Percentiles rank a stretch among this genome's conserved stretches.
These are phyloP conservation scores for Ganoderma resinaceum DNA, from an alignment of 1,284 basidiomycete genomes.

Conservation along the genomic window DNA sequence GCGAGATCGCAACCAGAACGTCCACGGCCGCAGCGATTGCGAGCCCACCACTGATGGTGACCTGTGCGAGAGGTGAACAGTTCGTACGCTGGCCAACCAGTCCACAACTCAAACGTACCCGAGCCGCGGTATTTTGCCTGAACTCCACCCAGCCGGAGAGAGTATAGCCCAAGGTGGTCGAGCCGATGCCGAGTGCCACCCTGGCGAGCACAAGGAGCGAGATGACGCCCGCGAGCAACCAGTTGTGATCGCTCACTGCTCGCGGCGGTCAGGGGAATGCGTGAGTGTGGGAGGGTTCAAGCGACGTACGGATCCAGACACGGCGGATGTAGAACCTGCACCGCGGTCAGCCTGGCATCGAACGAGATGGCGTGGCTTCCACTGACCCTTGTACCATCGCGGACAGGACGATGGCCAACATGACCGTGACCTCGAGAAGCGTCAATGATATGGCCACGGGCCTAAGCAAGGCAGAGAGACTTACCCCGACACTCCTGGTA, in stretches of 20 bases:
- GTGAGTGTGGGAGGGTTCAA: background rate
- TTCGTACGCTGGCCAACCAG: background rate
- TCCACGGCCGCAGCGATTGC: slow-evolving; percentile 24
- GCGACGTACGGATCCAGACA: slow-evolving; percentile 28
- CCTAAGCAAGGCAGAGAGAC: background rate
- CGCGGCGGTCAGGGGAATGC: background rate
- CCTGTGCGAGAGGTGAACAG: background rate
- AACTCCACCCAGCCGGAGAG: slow-evolving; percentile 19
- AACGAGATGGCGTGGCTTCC: background rate
- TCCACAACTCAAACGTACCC: background rate
- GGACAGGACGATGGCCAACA: slow-evolving; percentile 21
- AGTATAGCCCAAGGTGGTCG: slow-evolving; percentile 22
- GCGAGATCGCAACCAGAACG: slow-evolving; percentile 26
- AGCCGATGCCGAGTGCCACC: slow-evolving; percentile 24
- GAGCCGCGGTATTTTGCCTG: slow-evolving; percentile 17
- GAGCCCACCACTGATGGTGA: slow-evolving; percentile 25
- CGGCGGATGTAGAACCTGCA: slow-evolving; percentile 27
- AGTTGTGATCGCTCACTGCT: slow-evolving; percentile 25
- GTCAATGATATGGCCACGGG: background rate
- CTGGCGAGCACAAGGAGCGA: slow-evolving; percentile 16
- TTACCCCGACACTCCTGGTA: slow-evolving; percentile 24
- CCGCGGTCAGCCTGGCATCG: background rate
- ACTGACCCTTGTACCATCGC: slow-evolving; percentile 26
- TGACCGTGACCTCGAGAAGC: slow-evolving; percentile 18
- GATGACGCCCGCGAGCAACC: slow-evolving; percentile 19